phyloP scores from a whole-genome alignment of 2,329 filamentous ascomycete species.

The Verticillium alfalfae region DNA sequence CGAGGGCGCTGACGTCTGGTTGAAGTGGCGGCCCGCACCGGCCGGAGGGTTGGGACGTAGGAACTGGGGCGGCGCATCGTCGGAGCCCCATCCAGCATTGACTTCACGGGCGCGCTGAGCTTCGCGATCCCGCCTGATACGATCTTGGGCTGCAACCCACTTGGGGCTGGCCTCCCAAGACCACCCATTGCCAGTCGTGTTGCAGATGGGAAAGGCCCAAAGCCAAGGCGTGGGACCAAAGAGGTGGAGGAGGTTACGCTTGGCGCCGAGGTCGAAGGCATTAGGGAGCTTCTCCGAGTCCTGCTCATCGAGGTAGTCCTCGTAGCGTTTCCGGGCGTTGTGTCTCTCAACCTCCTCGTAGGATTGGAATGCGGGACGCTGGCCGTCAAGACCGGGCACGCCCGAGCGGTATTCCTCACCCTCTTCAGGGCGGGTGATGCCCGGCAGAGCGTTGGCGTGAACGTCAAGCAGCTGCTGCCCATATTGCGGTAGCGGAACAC shows the following conservation, averaged over 20 bases:
- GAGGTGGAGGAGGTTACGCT: constrained; percentile 71
- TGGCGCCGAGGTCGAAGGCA: constrained; percentile 87
- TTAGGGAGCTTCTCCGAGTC: constrained; percentile 85
- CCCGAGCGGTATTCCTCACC: constrained; percentile 54
- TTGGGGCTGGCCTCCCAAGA: constrained; percentile 78
- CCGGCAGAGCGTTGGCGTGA: constrained; percentile 75
- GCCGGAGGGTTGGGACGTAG: constrained; percentile 10
- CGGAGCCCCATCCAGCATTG: constrained; percentile 61
- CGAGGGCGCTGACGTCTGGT: constrained; percentile 1
- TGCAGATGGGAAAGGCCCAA: constrained; percentile 78
- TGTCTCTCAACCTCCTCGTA: constrained; percentile 52
- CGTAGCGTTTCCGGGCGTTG: constrained; percentile 49
- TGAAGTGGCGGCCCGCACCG: constrained; percentile 20
- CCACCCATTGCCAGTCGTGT: constrained; percentile 90
- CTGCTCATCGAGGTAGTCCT: constrained; percentile 81
- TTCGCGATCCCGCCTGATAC: constrained; percentile 50
- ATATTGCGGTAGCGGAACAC: constrained; percentile 50
- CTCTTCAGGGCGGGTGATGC: constrained; percentile 75
- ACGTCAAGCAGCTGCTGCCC: constrained; percentile 74
- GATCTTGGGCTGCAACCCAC: constrained; percentile 69
- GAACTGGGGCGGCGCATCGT: constrained; percentile 17
- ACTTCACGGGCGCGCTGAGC: constrained; percentile 59
- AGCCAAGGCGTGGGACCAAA: constrained; percentile 69
- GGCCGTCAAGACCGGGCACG: constrained; percentile 21
- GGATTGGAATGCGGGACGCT: constrained; percentile 37